These are phyloP conservation scores for Lepiota venenata DNA, from an alignment of 768 basidiomycete genomes.

Conservation along the genomic window DNA sequence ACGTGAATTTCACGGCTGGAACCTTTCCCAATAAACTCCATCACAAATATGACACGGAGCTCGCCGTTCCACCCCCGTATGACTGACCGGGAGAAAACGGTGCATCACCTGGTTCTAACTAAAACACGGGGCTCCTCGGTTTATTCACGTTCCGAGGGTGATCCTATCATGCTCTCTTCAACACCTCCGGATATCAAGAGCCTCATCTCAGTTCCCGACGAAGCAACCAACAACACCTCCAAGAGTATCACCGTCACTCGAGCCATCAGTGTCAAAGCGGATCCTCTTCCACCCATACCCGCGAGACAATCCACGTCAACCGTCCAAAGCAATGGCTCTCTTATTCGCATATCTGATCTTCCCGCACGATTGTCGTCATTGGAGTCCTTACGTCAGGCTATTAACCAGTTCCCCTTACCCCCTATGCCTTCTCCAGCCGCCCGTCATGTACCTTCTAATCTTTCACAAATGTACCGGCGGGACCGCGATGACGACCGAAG, in stretches of 20 bases:
- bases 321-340: not conserved
- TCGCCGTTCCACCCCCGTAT: not conserved
- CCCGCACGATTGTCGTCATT: conserved; percentile 5
- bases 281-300: not conserved
- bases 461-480: no score
- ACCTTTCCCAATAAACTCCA: conserved; percentile 1
- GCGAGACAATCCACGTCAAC: not conserved
- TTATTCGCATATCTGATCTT: not conserved
- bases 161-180: conserved; percentile 6
- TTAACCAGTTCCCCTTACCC: conserved; percentile 3
- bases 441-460: no score
- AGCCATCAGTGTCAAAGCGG: not conserved
- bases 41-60: conserved; percentile 4
- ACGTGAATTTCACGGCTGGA: conserved; percentile 7
- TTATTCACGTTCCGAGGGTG: not conserved
- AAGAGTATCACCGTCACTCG: not conserved
- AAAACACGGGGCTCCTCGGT: not conserved
- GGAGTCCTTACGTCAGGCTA: not conserved
- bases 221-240: not conserved
- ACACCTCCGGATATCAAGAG: conserved; percentile 5
- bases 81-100: not conserved
- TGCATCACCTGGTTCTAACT: not conserved
- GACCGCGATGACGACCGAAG: no score
- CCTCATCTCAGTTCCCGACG: not conserved
- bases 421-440: not conserved